phyloP scores from a whole-genome alignment of 1,284 basidiomycete species.

The Erythrobasidium hasegawianum region DNA sequence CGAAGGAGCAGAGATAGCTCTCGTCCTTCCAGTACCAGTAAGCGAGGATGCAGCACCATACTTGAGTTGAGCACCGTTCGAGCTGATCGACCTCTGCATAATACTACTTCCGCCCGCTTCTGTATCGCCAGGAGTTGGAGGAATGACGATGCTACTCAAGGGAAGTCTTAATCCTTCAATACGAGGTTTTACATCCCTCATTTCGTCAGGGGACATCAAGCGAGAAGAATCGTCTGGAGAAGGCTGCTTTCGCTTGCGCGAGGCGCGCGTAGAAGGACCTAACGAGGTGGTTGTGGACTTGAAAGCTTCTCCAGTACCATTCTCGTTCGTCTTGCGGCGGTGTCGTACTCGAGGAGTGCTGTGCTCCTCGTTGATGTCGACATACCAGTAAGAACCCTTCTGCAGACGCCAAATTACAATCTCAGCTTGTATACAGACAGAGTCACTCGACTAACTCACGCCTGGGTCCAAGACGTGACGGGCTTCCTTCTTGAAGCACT shows the following conservation, averaged over 20 bases:
- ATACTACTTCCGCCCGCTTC: not conserved
- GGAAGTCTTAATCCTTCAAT: not conserved
- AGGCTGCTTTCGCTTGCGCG: slow-evolving; percentile 2
- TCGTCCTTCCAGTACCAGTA: not conserved
- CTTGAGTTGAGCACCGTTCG: not conserved
- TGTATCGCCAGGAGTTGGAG: not conserved
- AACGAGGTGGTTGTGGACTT: not conserved
- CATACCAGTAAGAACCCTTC: slow-evolving; percentile 68
- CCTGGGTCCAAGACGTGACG: slow-evolving; percentile 54
- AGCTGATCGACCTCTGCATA: not conserved
- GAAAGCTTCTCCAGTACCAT: not conserved
- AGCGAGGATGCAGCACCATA: not conserved
- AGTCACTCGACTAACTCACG: too few species aligned
- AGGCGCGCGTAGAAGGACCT: slow-evolving; percentile 1
- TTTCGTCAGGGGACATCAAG: not conserved
- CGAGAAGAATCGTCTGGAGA: not conserved
- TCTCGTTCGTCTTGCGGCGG: not conserved
- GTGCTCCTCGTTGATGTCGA: slow-evolving; percentile 55
- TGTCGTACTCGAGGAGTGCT: slow-evolving; percentile 23
- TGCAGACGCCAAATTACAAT: slow-evolving; percentile 52
- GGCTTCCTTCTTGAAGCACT: slow-evolving; percentile 65
- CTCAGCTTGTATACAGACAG: too few species aligned
- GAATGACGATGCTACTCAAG: not conserved
- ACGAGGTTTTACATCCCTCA: not conserved
- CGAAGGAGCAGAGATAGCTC: slow-evolving; percentile 3